Base-by-base conservation (phyloP, 768 basidiomycete species). In the Gymnopilus dilepis region DNA sequence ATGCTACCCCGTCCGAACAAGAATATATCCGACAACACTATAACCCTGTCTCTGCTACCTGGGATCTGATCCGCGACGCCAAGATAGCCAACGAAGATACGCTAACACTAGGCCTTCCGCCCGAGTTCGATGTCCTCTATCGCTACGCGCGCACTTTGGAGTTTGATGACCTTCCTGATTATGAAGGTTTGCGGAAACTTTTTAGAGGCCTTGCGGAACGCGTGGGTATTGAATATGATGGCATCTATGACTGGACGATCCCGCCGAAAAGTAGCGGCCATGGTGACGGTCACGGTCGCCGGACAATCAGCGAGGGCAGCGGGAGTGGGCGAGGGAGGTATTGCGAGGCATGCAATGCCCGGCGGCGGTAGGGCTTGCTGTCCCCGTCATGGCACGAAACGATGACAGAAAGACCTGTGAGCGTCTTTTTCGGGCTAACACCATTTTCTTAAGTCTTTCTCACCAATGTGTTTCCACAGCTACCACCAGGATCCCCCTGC, bases 101-200 rank as follows among this genome's bases (percentile, higher is more conserved):
- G 3, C 82, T 94, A 56, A 92, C 91, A 8, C 84, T 87, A 56
- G 87, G 89, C 4, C 85, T 94, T 58, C 92, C 91, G 13, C 82
- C 86, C 50, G 92, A 95, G 74, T 92, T 94, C 61, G 90, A 89
- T 64, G 84, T 92, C 56, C 82, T 94, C 66, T 90, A 89, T 74
- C 82, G 84, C 45, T 95, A 95, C 76, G 87, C 90, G 21, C 85
- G 94, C 45, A 87, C 86, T 1, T 85, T 96, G 34, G 89, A 89
- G 64, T 95, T 95, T 67, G 92, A 92, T 69, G 94, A 95, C 77
- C 80, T 92, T 40, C 94, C 94, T 9, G 94, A 96, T 74, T 96
- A 95, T 68, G 89, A 87, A 43, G 93, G 93, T 26, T 78, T 95
- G 22, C 82, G 93, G 42, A 84, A 83, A 45, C 82, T 94, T 45